A percentile compares a stretch with the other conserved stretches of the same genome.
Conservation (phyloP, 1,284 basidiomycete species). For the Cutaneotrichosporon dermatis region DNA sequence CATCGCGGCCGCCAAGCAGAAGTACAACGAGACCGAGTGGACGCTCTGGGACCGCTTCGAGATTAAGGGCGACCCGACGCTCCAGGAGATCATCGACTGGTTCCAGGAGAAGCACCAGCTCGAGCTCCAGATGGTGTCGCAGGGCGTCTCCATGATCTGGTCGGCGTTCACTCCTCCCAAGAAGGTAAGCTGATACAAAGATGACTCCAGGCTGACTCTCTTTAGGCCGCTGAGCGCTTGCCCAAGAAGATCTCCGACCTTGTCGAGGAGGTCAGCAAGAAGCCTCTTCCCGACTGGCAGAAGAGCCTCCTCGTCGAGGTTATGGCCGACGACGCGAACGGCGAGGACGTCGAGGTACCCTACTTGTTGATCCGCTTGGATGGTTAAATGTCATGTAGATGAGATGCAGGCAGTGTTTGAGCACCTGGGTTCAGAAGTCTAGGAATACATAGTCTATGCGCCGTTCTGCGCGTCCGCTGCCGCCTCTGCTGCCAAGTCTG, state of each 20-base stretch:
- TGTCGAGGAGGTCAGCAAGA: constrained; percentile 91
- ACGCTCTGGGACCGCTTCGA: constrained; percentile 98
- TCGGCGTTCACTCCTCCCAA: constrained; percentile 85
- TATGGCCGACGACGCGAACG: constrained; percentile 86
- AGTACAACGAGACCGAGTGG: constrained; percentile 83
- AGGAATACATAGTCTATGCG: constrained; percentile 10
- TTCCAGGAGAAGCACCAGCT: constrained; percentile 83
- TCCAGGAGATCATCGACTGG: constrained; percentile 78
- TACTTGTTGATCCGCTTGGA: constrained; percentile 16
- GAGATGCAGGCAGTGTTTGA: neutral
- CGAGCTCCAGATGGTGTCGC: constrained; percentile 91
- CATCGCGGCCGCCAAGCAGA: constrained; percentile 83
- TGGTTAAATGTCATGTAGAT: neutral
- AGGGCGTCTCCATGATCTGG: constrained; percentile 97
- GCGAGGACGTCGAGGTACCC: constrained; percentile 57
- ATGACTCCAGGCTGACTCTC: no score
- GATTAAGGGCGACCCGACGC: constrained; percentile 81
- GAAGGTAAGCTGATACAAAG: constrained; percentile 54
- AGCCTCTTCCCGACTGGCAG: constrained; percentile 71
- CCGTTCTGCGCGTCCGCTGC: constrained; percentile 20
- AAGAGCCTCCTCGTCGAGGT: constrained; percentile 87
- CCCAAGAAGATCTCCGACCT: constrained; percentile 85
- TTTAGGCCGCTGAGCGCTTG: constrained; percentile 68
- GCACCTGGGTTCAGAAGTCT: neutral
- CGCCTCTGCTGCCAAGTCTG: neutral